Evolutionary conservation across 257 asterid species (phyloP).

Genomic region (Orobanche coerulescens): DNA sequence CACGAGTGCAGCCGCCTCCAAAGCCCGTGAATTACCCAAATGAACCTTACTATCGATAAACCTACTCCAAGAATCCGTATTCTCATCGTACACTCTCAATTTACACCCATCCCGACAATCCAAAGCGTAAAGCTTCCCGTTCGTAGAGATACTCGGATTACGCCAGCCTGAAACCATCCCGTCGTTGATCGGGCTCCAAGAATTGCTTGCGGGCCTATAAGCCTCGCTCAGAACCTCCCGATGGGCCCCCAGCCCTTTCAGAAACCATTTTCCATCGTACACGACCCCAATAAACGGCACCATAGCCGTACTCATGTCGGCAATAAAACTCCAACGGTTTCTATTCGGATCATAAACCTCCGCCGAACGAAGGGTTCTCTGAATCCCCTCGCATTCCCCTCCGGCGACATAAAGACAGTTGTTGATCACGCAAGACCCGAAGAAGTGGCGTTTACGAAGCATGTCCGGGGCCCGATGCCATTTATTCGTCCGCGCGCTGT

Average conservation of each 20-base stretch:
- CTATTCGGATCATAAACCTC: constrained; percentile 54
- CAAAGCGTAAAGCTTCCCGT: constrained; percentile 50
- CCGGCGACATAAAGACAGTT: constrained; percentile 63
- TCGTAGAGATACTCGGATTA: constrained; percentile 54
- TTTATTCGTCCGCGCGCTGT: constrained; percentile 54
- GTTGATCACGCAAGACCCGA: constrained; percentile 52
- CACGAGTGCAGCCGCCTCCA: constrained; percentile 60
- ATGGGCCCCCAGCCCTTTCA: constrained; percentile 56
- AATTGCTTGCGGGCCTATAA: constrained; percentile 37
- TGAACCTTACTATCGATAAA: constrained; percentile 56
- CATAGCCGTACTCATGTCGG: constrained; percentile 65
- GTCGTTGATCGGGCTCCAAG: constrained; percentile 43
- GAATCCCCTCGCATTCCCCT: constrained; percentile 61
- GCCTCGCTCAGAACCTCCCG: constrained; percentile 57
- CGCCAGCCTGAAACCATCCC: constrained; percentile 66
- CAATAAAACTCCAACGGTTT: constrained; percentile 49
- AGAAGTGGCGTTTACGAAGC: constrained; percentile 53
- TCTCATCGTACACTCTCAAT: constrained; percentile 41
- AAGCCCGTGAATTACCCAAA: constrained; percentile 44
- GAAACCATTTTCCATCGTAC: constrained; percentile 45
- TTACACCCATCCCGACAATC: constrained; percentile 61
- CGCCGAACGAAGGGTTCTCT: constrained; percentile 46
- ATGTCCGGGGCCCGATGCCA: constrained; percentile 64
- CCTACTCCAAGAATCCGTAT: constrained; percentile 42
- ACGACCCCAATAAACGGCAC: constrained; percentile 61